Evolutionary conservation across 208 protist species (phyloP).

Genomic region (Crithidia brevicula): DNA sequence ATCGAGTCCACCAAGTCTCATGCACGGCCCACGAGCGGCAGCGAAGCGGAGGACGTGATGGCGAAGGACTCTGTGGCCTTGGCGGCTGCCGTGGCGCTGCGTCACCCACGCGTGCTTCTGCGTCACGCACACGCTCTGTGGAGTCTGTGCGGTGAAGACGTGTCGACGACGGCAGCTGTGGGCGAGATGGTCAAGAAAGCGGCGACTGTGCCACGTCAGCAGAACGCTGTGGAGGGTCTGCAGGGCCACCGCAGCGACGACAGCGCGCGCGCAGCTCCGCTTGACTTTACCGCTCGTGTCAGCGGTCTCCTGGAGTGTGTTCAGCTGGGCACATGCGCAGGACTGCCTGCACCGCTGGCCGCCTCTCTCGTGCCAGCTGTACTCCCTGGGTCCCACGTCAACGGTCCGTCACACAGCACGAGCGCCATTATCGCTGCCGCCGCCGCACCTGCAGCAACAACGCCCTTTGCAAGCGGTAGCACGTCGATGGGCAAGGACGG

Average conservation of each 20-base stretch:
- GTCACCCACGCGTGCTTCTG: constrained; percentile 49
- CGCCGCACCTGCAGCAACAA: no score
- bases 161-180: background rate
- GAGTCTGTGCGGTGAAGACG: constrained; percentile 4
- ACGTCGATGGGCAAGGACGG: no score
- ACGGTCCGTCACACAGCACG: no score
- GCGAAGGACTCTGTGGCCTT: constrained; percentile 25
- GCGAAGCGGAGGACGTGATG: background rate
- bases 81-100: constrained; percentile 47
- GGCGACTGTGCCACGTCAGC: no score
- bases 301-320: constrained; percentile 21
- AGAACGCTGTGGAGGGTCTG: no score
- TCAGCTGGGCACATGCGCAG: constrained; percentile 19
- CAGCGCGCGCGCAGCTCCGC: background rate
- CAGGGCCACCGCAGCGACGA: background rate
- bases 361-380: constrained; percentile 6
- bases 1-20: no score
- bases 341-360: constrained; percentile 24
- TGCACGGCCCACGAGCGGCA: no score
- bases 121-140: constrained; percentile 32
- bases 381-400: no score
- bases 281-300: constrained; percentile 8
- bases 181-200: background rate
- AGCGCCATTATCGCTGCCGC: no score
- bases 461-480: no score